Percentiles rank a stretch among this genome's conserved stretches.
Conservation (phyloP, 2,329 filamentous ascomycete species). For the Talaromyces sp. region DNA sequence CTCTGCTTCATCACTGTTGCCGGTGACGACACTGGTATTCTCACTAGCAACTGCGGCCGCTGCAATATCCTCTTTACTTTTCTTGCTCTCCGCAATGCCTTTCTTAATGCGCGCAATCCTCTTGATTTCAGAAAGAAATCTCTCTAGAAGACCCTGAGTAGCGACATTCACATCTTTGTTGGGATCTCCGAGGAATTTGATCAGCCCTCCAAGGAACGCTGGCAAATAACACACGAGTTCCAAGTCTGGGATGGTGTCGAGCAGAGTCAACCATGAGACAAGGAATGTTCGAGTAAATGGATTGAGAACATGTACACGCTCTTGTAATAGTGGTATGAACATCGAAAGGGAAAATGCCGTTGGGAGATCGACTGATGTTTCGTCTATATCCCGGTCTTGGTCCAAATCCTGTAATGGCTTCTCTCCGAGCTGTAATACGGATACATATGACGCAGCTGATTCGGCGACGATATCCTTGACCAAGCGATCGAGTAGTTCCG, state of each 20-base stretch:
- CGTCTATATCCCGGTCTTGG: conserved; percentile 42
- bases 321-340: conserved; percentile 91
- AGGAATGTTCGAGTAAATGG: conserved; percentile 93
- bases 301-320: conserved; percentile 90
- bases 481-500: conserved; percentile 88
- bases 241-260: conserved; percentile 94
- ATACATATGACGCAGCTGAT: conserved; percentile 91
- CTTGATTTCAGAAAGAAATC: conserved; percentile 90
- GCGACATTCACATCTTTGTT: conserved; percentile 94
- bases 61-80: conserved; percentile 63
- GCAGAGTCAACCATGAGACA: conserved; percentile 89
- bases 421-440: conserved; percentile 63
- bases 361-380: conserved; percentile 54
- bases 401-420: conserved; percentile 43
- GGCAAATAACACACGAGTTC: conserved; percentile 92
- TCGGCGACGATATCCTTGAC: conserved; percentile 96
- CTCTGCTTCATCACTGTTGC: conserved; percentile 41
- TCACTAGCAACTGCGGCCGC: conserved; percentile 71
- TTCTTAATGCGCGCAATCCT: conserved; percentile 91
- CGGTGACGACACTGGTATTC: conserved; percentile 59
- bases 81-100: conserved; percentile 82
- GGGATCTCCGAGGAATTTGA: conserved; percentile 88
- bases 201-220: conserved; percentile 82
- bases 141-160: conserved; percentile 83
- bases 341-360: conserved; percentile 88